Evolutionary conservation across 306 rosid genomes (phyloP), one percentile per base, ranked within the genome.

Genomic region (Fagus sylvatica): DNA sequence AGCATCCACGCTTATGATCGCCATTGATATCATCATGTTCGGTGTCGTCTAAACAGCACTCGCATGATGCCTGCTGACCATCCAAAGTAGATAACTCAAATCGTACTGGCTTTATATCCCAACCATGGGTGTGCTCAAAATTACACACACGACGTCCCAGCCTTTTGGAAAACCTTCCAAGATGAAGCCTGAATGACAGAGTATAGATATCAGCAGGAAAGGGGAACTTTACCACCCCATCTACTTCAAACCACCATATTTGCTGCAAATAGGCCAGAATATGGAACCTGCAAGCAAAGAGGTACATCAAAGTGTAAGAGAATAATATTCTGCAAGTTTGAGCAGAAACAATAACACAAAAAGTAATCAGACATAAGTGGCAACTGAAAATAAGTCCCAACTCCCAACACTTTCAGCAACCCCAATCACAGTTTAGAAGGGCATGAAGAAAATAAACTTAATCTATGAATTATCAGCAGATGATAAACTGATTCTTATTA

Each of bases 241-340:
- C 98, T 74, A 90, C 97, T 85, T 92, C 97, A 80, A 88, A 92
- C 97, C 98, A 94, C 98, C 98, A 94, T 69, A 94, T 89, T 82
- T 94, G 97, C 88, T 92, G 98, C 85, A 95, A 85, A 83, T 92
- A 92, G 9, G 97, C 98, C 59, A 92, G 91, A 13, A 74, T 77
- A 30, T 85, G 84, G 90, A 95, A 91, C 96, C 97, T 91, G 96
- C 69, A 87, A 88, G 77, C 54, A 56, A 85, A 7, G 66, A 87
- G 75, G 32, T 70, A 73, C 10, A 64, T 46, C 55, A 53, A 69
- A 56, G 71, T 56, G 48, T 65, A 71, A 72, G 41, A 42, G 54
- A 72, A 77, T 55, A 74, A 30, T 53, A 17, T 28, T 9, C 22
- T 13, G 17, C 49, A 61, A 53, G 73, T 37, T 51, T 43, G 37